Evolutionary conservation across 2,329 filamentous ascomycete genomes (phyloP).

Genomic region (Colletotrichum sojae): DNA sequence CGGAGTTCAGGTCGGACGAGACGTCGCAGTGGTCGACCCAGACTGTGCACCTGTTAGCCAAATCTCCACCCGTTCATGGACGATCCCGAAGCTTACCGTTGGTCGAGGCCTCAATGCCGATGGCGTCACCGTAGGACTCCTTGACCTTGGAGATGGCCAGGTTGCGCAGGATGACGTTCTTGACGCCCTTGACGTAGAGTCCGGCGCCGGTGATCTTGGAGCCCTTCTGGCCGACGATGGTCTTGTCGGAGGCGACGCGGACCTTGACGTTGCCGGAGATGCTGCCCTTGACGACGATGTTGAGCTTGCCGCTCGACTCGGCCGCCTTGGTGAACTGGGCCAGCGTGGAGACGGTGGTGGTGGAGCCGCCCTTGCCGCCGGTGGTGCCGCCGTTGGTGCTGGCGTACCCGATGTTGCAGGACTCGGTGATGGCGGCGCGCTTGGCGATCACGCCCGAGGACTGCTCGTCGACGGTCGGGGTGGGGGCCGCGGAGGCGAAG

Average conservation of each 20-base stretch:
- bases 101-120: conserved; percentile 68
- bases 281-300: conserved; percentile 58
- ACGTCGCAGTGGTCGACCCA: conserved; percentile 80
- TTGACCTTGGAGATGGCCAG: conserved; percentile 70
- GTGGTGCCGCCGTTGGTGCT: conserved; percentile 60
- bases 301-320: conserved; percentile 57
- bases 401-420: conserved; percentile 53
- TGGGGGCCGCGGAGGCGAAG: conserved; percentile 49
- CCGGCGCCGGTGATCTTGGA: conserved; percentile 61
- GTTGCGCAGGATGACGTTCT: conserved; percentile 75
- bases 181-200: conserved; percentile 65
- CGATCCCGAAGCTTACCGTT: conserved; percentile 51
- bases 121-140: conserved; percentile 70
- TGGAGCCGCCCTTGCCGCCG: conserved; percentile 65
- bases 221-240: conserved; percentile 57
- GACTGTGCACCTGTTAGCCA: conserved; percentile 47
- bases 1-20: conserved; percentile 70
- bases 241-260: conserved; percentile 60
- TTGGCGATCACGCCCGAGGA: conserved; percentile 49
- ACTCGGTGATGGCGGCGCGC: conserved; percentile 54
- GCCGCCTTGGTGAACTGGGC: conserved; percentile 63
- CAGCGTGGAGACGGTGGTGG: conserved; percentile 63
- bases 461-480: conserved; percentile 47
- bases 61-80: not conserved
- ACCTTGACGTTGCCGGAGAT: conserved; percentile 59